Evolutionary conservation across 73 alveolate species (phyloP).

Genomic region (Halteria grandinella): DNA sequence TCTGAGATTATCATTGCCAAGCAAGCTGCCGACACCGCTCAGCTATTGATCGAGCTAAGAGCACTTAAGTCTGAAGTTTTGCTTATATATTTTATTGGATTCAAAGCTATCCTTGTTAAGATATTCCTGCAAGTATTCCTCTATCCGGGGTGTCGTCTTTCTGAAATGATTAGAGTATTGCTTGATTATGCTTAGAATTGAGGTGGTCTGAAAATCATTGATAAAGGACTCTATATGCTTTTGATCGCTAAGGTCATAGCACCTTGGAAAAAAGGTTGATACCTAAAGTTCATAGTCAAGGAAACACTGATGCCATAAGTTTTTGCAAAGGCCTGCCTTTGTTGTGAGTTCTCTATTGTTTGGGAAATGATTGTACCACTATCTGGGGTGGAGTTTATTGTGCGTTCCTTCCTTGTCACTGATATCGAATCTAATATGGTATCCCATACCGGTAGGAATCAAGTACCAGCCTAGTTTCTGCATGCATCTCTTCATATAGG

Average conservation of each 20-base stretch:
- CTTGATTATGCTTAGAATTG: slow-evolving; percentile 47
- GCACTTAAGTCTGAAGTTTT: slow-evolving; percentile 28
- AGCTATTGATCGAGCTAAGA: neutral
- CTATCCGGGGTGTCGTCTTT: neutral
- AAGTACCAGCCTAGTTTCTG: slow-evolving; percentile 79
- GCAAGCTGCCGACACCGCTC: slow-evolving; percentile 33
- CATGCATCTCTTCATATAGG: slow-evolving; percentile 69
- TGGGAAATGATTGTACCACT: slow-evolving; percentile 82
- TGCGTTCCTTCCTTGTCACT: slow-evolving; percentile 19
- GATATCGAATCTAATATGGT: slow-evolving; percentile 34
- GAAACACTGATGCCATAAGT: slow-evolving; percentile 57
- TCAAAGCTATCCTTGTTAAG: neutral
- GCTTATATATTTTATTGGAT: neutral
- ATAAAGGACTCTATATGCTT: slow-evolving; percentile 58
- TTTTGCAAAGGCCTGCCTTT: slow-evolving; percentile 75
- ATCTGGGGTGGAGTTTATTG: slow-evolving; percentile 12
- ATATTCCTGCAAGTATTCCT: neutral
- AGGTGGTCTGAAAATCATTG: slow-evolving; percentile 49
- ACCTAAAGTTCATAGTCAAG: slow-evolving; percentile 35
- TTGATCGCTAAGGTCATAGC: slow-evolving; percentile 65
- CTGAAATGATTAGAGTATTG: slow-evolving; percentile 21
- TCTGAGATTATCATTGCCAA: slow-evolving; percentile 38
- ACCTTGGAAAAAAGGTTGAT: slow-evolving; percentile 56
- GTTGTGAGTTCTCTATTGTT: slow-evolving; percentile 82
- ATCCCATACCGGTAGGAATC: slow-evolving; percentile 23